Percentiles rank a stretch among this genome's conserved stretches.
Conservation (phyloP, 2,329 filamentous ascomycete species). For the Amauroascus verrucosus region DNA sequence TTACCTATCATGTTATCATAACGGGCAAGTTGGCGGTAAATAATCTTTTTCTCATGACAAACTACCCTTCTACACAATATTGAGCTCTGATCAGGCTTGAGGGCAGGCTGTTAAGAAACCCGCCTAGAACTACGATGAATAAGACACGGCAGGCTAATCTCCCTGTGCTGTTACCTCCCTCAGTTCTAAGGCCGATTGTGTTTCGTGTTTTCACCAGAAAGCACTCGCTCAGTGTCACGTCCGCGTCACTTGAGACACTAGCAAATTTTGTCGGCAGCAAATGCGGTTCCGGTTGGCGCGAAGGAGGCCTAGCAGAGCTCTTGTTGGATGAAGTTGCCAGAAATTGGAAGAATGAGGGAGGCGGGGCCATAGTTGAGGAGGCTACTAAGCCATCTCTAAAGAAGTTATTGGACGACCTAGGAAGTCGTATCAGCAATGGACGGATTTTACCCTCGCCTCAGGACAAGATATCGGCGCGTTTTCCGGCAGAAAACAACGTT, state of each 20-base stretch:
- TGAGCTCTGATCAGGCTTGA: background rate
- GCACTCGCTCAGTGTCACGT: constrained; percentile 84
- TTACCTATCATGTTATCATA: no score
- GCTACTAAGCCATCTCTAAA: constrained; percentile 56
- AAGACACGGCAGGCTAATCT: constrained; percentile 51
- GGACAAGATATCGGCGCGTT: background rate
- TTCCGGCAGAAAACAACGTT: background rate
- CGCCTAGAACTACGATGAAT: background rate
- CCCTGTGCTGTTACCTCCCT: constrained; percentile 77
- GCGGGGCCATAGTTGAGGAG: constrained; percentile 84
- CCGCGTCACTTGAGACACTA: constrained; percentile 71
- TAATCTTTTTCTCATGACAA: no score
- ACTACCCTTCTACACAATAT: no score
- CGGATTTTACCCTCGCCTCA: constrained; percentile 27
- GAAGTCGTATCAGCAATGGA: constrained; percentile 83
- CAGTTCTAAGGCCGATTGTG: constrained; percentile 76
- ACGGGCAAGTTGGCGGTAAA: no score
- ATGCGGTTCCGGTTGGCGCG: constrained; percentile 92
- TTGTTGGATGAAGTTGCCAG: constrained; percentile 86
- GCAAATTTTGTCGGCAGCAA: constrained; percentile 85
- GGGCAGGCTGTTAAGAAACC: background rate
- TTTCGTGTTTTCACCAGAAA: constrained; percentile 97
- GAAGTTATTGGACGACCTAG: constrained; percentile 70
- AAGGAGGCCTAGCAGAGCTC: constrained; percentile 84
- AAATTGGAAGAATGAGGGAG: constrained; percentile 81